Conservation (phyloP, 495 filamentous ascomycete species). For the Hyaloscypha bicolor region DNA sequence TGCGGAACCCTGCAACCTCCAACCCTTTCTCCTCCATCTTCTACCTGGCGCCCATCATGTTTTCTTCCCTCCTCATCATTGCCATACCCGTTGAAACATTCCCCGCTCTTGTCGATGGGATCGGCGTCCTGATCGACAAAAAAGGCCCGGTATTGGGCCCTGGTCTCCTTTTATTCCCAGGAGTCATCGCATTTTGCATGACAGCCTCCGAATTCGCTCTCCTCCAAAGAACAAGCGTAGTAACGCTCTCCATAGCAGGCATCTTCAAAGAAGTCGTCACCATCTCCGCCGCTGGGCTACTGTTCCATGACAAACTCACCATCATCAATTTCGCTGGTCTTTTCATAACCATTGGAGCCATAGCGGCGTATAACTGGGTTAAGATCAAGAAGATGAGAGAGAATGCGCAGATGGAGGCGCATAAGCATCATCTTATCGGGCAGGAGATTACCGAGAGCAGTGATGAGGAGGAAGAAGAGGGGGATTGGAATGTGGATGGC, state of each 20-base stretch:
- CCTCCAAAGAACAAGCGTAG: conserved; percentile 91
- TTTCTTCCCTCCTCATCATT: conserved; percentile 75
- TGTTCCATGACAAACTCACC: conserved; percentile 90
- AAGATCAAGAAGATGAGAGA: conserved; percentile 88
- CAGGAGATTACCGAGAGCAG: conserved; percentile 33
- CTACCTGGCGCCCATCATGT: conserved; percentile 97
- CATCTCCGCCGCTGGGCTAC: conserved; percentile 82
- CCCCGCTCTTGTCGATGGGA: conserved; percentile 59
- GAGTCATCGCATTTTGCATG: conserved; percentile 93
- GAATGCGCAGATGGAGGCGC: conserved; percentile 59
- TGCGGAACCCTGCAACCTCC: conserved; percentile 91
- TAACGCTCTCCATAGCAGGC: conserved; percentile 93
- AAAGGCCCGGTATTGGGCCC: conserved; percentile 60
- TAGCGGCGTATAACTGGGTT: conserved; percentile 90
- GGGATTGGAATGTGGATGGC: conserved; percentile 37
- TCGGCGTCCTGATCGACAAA: conserved; percentile 60
- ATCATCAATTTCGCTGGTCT: conserved; percentile 86
- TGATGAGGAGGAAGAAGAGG: conserved; percentile 31
- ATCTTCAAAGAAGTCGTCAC: conserved; percentile 99
- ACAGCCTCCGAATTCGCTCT: conserved; percentile 95
- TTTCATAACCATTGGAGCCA: conserved; percentile 83
- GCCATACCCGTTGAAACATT: conserved; percentile 88
- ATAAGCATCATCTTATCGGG: conserved; percentile 26
- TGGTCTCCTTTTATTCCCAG: conserved; percentile 83
- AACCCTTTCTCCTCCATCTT: conserved; percentile 98